These are phyloP conservation scores for Chaetothyriales sp. DNA, from an alignment of 2,329 filamentous ascomycete species.

Conservation along the genomic window DNA sequence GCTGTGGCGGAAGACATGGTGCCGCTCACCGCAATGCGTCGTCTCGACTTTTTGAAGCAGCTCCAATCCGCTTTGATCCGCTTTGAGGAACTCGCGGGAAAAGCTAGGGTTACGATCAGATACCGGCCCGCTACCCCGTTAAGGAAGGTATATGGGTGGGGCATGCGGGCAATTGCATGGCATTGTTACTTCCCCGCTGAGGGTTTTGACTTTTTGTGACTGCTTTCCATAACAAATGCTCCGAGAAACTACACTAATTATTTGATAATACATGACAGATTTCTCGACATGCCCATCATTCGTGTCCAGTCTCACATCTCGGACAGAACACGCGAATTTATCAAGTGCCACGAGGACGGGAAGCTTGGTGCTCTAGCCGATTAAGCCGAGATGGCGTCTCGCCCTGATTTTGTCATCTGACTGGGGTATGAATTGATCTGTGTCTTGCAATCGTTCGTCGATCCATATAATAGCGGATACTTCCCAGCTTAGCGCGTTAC, in stretches of 20 bases:
- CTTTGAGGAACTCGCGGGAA: not conserved
- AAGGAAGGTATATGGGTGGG: slow-evolving; percentile 1
- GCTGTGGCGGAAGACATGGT: slow-evolving; percentile 9
- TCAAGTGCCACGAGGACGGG: too few relatives aligned
- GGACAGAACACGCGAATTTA: too few relatives aligned
- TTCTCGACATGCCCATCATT: too few relatives aligned
- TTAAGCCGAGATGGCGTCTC: not conserved
- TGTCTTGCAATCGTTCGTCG: too few relatives aligned
- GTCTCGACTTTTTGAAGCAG: slow-evolving; percentile 3
- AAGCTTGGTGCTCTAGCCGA: too few relatives aligned
- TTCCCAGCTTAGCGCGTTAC: slow-evolving; percentile 6
- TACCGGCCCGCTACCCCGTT: slow-evolving; percentile 2
- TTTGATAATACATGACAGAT: too few relatives aligned
- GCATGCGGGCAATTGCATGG: not conserved
- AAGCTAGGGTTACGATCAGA: not conserved
- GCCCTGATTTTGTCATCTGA: not conserved
- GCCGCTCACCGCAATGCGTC: too few relatives aligned
- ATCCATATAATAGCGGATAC: slow-evolving; percentile 1
- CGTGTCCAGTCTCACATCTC: too few relatives aligned
- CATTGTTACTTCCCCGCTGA: too few relatives aligned
- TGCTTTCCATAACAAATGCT: too few relatives aligned
- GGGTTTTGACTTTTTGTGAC: too few relatives aligned
- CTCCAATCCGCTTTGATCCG: not conserved
- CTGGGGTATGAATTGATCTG: not conserved
- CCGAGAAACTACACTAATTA: too few relatives aligned